Evolutionary conservation across 495 filamentous ascomycete species (phyloP), one percentile per base, ranked within the genome.

Genomic region (Penicillium cataractarum): DNA sequence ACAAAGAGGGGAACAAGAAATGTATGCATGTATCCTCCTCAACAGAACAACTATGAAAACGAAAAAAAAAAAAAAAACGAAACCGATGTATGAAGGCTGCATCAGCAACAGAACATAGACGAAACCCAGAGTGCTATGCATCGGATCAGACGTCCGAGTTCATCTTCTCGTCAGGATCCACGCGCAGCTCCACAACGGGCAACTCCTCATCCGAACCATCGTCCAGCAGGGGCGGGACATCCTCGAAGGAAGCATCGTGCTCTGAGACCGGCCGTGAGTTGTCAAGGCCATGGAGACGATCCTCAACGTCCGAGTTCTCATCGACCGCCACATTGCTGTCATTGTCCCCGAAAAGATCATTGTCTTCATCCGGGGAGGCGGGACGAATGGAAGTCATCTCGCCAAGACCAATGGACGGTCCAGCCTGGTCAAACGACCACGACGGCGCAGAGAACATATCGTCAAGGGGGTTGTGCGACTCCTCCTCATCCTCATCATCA

Each of bases 311-410:
- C 24, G 76, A 66, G 61, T 76, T 72, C 8, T 77, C 79, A 8
- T 74, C 76, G n/a, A 78, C 80, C 7, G 79, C 80, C 62, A 75
- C 72, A 53, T 76, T 81, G 67, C 78, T 82, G 51, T 74, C 69
- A 53, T 77, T 72, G 37, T 79, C 78, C 39, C 68, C 68, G 64
- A 78, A 74, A 1, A 80, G 58, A 31, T 77, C 71, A 52, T 73
- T 71, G 49, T 78, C 73, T 17, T 64, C 67, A 24, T 61, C 48
- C 29, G 65, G 64, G 29, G 55, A 70, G 24, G 26, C 35, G 3
- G 58, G 33, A 21, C 33, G 35, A 19, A 35, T 15, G n/a, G 31
- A 59, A 26, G 31, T 60, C 64, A 33, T 33, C 12, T 13, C 39
- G 1, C 39, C 58, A 12, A 60, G 35, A 32, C 17, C 40, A 52